Conservation (phyloP, 306 rosid species). For the Fragaria iinumae region DNA sequence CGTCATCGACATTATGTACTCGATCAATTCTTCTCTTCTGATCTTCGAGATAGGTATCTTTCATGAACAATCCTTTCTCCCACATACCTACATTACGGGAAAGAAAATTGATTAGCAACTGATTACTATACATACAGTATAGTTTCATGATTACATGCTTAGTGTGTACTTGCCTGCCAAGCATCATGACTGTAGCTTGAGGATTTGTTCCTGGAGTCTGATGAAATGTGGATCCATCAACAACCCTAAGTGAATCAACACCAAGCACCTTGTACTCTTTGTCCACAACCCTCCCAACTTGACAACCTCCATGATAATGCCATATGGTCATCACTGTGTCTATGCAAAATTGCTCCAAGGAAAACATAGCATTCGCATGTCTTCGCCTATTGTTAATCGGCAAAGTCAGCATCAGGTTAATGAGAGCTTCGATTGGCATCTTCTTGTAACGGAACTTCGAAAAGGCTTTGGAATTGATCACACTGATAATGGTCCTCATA, state of each 20-base stretch:
- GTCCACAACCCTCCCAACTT: slow-evolving; percentile 59
- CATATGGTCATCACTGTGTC: slow-evolving; percentile 75
- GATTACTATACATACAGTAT: background rate
- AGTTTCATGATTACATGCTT: background rate
- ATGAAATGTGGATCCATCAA: slow-evolving; percentile 80
- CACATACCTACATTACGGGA: slow-evolving; percentile 49
- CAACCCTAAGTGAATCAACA: slow-evolving; percentile 57
- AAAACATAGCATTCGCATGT: slow-evolving; percentile 41
- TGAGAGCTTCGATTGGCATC: slow-evolving; percentile 34
- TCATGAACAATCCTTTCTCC: slow-evolving; percentile 51
- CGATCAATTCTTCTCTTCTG: background rate
- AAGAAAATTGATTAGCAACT: background rate
- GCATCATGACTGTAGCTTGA: slow-evolving; percentile 85
- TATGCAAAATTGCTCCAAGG: slow-evolving; percentile 63
- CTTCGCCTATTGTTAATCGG: slow-evolving; percentile 59
- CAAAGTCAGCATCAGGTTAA: slow-evolving; percentile 37
- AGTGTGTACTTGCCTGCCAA: slow-evolving; percentile 52
- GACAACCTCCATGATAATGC: slow-evolving; percentile 91
- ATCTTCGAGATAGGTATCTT: slow-evolving; percentile 14
- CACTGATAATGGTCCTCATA: slow-evolving; percentile 53
- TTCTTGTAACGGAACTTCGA: slow-evolving; percentile 45
- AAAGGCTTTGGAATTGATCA: slow-evolving; percentile 56
- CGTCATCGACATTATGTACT: background rate
- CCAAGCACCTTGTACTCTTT: slow-evolving; percentile 55
- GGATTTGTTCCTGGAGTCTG: slow-evolving; percentile 71